Evolutionary conservation across 768 basidiomycete genomes (phyloP), one percentile per base, ranked within the genome.

Genomic region (Leccinum disarticulatum): DNA sequence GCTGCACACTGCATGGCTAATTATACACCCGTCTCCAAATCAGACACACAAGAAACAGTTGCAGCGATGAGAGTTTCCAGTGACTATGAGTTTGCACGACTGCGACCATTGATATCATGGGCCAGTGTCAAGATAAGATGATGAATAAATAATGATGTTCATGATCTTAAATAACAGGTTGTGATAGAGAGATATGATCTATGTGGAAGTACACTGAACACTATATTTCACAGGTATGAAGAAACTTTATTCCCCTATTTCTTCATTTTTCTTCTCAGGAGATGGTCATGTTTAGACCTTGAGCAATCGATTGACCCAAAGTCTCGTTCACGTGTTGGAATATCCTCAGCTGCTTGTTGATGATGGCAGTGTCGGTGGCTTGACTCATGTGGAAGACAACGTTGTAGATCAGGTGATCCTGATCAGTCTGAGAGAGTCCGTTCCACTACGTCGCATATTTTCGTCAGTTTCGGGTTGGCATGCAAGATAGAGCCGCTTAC

Each of bases 291-390:
- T 66, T 68, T 62, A 70, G 65, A 36, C 76, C 74, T 41, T 70
- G 62, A 7, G 75, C 77, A 52, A 79, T 75, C 47, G 65, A 66
- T 56, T 71, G 58, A 28, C 77, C 77, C n/a, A 79, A 63, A 3
- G 71, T 71, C 27, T 56, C 58, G 58, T 79, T 73, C 41, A 77
- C 75, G 50, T 77, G 73, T n/a, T 68, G 68, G 64, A 79, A 78
- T 25, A 78, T 60, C 62, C 55, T 59, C 28, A 70, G 72, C 52
- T 75, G 72, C 35, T 72, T 72, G 55, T 67, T 64, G n/a, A 70
- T 61, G 27, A 78, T 73, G 19, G 30, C 56, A 55, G 55, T 55
- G 55, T 70, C 68, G 10, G 68, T 69, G 0, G 67, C 77, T n/a
- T 60, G 63, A 8, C 77, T 74, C 52, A 79, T 72, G 60, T 78